Conservation (phyloP, 106 monocot genomes). For the Platanthera zijinensis region DNA sequence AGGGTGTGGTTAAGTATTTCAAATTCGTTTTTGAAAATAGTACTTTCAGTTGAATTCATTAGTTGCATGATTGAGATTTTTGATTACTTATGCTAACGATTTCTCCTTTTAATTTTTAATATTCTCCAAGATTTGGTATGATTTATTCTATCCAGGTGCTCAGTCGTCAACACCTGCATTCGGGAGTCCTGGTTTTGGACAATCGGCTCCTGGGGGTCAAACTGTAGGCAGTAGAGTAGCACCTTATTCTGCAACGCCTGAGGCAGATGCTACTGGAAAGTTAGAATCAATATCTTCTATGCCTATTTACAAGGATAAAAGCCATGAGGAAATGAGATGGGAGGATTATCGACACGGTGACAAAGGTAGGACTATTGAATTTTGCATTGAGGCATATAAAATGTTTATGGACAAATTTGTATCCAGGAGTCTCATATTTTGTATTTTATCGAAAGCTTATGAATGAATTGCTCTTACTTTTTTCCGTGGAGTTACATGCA, state of each 20-base stretch:
- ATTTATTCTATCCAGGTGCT: slow-evolving; percentile 41
- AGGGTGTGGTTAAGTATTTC: not conserved
- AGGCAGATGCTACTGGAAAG: slow-evolving; percentile 73
- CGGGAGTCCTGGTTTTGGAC: slow-evolving; percentile 68
- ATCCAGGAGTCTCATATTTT: not conserved
- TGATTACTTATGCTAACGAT: not conserved
- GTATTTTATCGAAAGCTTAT: no score
- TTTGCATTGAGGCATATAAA: not conserved
- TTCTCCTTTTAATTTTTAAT: not conserved
- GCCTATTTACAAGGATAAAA: slow-evolving; percentile 91
- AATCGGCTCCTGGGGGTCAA: slow-evolving; percentile 46
- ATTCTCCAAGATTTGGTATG: not conserved
- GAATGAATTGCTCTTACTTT: no score
- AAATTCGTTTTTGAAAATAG: not conserved
- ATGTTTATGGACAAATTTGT: not conserved
- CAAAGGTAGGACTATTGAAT: slow-evolving; percentile 46
- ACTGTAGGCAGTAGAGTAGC: slow-evolving; percentile 62
- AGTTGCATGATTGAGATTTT: not conserved
- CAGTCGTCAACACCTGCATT: slow-evolving; percentile 66
- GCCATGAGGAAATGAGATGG: slow-evolving; percentile 96
- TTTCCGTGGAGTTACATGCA: no score
- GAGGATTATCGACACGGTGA: slow-evolving; percentile 97
- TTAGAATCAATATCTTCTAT: slow-evolving; percentile 95
- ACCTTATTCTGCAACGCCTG: slow-evolving; percentile 58
- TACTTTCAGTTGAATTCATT: not conserved